Percentiles rank a stretch among this genome's conserved stretches.
phyloP scores from a whole-genome alignment of 2,329 filamentous ascomycete species.

The Pestalotiopsis sp. region DNA sequence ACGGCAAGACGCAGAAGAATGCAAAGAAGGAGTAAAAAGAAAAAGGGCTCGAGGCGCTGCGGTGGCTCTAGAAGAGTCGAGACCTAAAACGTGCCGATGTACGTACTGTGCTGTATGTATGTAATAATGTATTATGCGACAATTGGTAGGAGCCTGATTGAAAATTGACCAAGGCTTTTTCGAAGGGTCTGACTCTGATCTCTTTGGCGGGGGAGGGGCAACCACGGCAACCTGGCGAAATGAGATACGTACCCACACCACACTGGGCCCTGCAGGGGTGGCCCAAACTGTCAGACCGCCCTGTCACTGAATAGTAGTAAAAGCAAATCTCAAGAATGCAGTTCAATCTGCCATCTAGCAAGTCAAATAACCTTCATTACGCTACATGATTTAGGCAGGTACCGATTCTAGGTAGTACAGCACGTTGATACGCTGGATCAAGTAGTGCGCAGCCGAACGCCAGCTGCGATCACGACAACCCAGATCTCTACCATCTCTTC shows the following conservation, averaged over 20 bases:
- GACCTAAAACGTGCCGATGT: neutral
- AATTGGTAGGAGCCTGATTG: neutral
- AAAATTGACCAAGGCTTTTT: neutral
- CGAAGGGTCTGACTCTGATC: neutral
- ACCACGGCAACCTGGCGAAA: constrained; percentile 8
- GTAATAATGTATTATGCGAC: neutral
- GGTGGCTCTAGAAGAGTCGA: neutral
- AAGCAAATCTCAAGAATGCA: no score
- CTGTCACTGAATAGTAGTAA: no score
- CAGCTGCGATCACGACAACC: no score
- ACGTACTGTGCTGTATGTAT: neutral
- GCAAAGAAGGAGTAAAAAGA: neutral
- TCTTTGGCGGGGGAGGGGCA: constrained; percentile 13
- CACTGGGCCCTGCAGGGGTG: neutral
- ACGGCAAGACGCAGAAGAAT: constrained; percentile 2
- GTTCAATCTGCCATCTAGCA: no score
- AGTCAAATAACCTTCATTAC: no score
- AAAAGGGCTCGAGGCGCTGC: neutral
- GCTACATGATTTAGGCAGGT: no score
- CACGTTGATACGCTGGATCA: no score
- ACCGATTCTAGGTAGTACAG: no score
- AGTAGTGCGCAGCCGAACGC: no score
- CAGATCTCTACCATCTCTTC: no score
- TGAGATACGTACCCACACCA: neutral
- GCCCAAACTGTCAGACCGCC: no score